These are phyloP conservation scores for Sporobolus alterniflorus DNA, from an alignment of 202 grass and related monocot genomes.

Conservation along the genomic window DNA sequence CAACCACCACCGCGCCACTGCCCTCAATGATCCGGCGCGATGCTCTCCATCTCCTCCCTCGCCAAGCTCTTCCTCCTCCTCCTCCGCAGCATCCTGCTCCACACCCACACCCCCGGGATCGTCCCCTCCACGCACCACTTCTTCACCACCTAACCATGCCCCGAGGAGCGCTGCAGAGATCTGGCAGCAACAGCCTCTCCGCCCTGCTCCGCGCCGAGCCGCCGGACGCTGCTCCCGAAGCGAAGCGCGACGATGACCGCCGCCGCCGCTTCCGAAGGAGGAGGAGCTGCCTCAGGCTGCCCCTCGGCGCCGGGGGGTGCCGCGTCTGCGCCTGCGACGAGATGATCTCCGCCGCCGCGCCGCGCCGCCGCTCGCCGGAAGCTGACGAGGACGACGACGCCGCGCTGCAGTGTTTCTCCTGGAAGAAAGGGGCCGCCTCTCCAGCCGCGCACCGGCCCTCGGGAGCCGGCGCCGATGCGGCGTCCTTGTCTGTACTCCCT, in stretches of 20 bases:
- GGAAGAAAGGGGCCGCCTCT: slow-evolving; percentile 31
- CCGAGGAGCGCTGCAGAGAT: slow-evolving; percentile 52
- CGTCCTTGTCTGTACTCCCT: slow-evolving; percentile 47
- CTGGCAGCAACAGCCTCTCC: slow-evolving; percentile 63
- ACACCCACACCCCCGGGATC: slow-evolving; percentile 15
- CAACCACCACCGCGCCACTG: background rate
- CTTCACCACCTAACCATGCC: slow-evolving; percentile 49
- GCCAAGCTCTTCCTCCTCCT: slow-evolving; percentile 34
- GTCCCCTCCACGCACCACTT: slow-evolving; percentile 31
- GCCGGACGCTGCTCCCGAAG: background rate
- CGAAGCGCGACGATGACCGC: slow-evolving; percentile 31
- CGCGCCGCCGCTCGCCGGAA: background rate
- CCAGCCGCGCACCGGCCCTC: background rate
- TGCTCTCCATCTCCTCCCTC: slow-evolving; percentile 45
- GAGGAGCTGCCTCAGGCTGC: slow-evolving; percentile 56
- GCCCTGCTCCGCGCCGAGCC: slow-evolving; percentile 58
- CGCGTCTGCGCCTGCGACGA: slow-evolving; percentile 83
- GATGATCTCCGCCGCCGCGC: slow-evolving; percentile 38
- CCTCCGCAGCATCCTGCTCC: slow-evolving; percentile 42
- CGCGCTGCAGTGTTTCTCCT: slow-evolving; percentile 69
- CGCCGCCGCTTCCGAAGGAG: background rate
- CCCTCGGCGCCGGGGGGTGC: slow-evolving; percentile 63
- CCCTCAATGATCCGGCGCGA: background rate
- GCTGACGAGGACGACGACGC: slow-evolving; percentile 15
- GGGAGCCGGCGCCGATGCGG: background rate